phyloP scores from a whole-genome alignment of 2,329 filamentous ascomycete genomes.

The Aspergillus ibericus region DNA sequence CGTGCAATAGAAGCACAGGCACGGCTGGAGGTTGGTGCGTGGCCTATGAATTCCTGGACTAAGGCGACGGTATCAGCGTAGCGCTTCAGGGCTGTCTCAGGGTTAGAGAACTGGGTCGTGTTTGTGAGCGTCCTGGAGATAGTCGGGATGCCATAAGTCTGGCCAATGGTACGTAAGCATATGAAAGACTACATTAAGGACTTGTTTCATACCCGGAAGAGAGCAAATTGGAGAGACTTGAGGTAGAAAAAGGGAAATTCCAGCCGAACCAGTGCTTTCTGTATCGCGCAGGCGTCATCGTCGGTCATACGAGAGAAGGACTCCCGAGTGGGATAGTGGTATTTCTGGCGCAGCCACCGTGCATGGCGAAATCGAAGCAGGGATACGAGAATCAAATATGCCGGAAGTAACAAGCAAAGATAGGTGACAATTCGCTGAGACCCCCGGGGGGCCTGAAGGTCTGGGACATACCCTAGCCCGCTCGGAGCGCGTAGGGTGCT shows the following conservation, averaged over 20 bases:
- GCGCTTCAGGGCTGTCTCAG: conserved; percentile 53
- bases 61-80: conserved; percentile 55
- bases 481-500: neutral
- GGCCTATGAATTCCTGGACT: conserved; percentile 50
- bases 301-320: conserved; percentile 56
- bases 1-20: conserved; percentile 57
- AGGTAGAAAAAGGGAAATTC: conserved; percentile 58
- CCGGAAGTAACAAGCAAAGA: conserved; percentile 21
- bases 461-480: neutral
- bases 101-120: conserved; percentile 51
- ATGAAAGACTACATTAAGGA: neutral
- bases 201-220: conserved; percentile 53
- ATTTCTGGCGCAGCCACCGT: conserved; percentile 43
- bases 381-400: conserved; percentile 30
- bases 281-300: conserved; percentile 54
- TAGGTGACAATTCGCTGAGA: conserved; percentile 25
- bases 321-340: conserved; percentile 47
- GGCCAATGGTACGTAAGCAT: conserved; percentile 3
- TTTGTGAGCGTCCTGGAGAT: conserved; percentile 53
- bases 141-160: conserved; percentile 59
- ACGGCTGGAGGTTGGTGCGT: conserved; percentile 47
- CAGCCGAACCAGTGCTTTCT: conserved; percentile 45
- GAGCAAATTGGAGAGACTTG: conserved; percentile 58
- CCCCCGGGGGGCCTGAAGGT: neutral
- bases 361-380: conserved; percentile 35